Evolutionary conservation across 495 filamentous ascomycete genomes (phyloP).

Genomic region (Xylaria longipes): DNA sequence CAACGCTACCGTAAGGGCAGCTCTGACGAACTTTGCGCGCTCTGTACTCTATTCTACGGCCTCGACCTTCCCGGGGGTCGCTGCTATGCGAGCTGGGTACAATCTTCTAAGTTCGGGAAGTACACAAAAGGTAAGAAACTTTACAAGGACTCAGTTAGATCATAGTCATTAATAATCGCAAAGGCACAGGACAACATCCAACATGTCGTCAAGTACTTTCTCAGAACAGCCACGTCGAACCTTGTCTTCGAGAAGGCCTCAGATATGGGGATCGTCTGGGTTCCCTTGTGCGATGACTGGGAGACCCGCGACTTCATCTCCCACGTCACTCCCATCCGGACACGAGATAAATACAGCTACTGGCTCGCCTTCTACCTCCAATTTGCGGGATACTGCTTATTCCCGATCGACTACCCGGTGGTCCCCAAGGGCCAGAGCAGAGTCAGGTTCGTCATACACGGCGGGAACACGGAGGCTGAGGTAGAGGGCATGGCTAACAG

Average conservation of each 20-base stretch:
- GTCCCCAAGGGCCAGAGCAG: constrained; percentile 5
- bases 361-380: background rate
- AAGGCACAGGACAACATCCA: constrained; percentile 2
- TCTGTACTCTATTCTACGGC: constrained; percentile 58
- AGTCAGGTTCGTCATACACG: background rate
- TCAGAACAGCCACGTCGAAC: background rate
- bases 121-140: constrained; percentile 45
- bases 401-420: background rate
- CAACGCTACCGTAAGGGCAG: constrained; percentile 38
- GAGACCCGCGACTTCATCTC: background rate
- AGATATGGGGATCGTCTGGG: background rate
- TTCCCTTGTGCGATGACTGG: constrained; percentile 4
- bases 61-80: constrained; percentile 55
- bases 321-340: background rate
- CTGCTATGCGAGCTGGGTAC: constrained; percentile 54
- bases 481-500: background rate
- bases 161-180: background rate
- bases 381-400: background rate
- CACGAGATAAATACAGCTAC: background rate
- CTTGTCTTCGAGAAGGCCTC: background rate
- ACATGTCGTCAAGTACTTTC: background rate
- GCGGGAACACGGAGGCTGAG: background rate
- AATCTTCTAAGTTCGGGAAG: constrained; percentile 49
- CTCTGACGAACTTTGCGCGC: constrained; percentile 54
- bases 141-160: background rate